Evolutionary conservation across 768 basidiomycete species (phyloP), one percentile per base, ranked within the genome.

Genomic region (Russula brevipes): DNA sequence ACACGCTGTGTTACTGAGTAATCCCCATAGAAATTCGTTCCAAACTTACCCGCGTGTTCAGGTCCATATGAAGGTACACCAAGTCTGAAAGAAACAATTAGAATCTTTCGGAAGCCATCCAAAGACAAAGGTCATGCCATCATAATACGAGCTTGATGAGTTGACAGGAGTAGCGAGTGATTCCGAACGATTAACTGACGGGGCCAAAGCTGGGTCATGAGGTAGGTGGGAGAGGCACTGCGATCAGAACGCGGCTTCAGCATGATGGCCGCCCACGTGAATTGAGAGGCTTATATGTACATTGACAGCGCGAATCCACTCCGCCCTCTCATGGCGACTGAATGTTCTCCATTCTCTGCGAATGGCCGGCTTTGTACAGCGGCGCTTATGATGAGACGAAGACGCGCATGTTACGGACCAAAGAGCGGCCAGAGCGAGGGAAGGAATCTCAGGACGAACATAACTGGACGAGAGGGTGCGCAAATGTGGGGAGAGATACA

Each of bases 11-110:
- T 24, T 35, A 33, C 45, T 14, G 31, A 16, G 31, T 44, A n/a
- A 3, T 10, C 17, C 0, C 16, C 24, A 31, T 17, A 8, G 17
- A n/a, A 51, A n/a, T 38, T 35, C 14, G 12, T 39, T 8, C 9
- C 17, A 3, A 11, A 31, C 50, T 1, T 58, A 68, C 69, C 52
- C 39, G 41, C 30, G 64, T 66, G 41, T 69, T 71, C 42, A 70
- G 47, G 44, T 71, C 71, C 71, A 71, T 71, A 53, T 71, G 71
- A 12, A 71, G 42, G 49, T 71, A 71, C 9, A 65, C 67, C 5
- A 71, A 36, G 36, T 71, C 71, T 61, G 41, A 36, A 46, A 49
- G 24, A 42, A 9, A n/a, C 12, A 52, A n/a, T 49, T 17, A 24
- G n/a, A 2, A 10, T 39, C 38, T 39, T 17, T 24, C 24, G 41